phyloP scores from a whole-genome alignment of 495 filamentous ascomycete genomes.

The Oleoguttula mirabilis region DNA sequence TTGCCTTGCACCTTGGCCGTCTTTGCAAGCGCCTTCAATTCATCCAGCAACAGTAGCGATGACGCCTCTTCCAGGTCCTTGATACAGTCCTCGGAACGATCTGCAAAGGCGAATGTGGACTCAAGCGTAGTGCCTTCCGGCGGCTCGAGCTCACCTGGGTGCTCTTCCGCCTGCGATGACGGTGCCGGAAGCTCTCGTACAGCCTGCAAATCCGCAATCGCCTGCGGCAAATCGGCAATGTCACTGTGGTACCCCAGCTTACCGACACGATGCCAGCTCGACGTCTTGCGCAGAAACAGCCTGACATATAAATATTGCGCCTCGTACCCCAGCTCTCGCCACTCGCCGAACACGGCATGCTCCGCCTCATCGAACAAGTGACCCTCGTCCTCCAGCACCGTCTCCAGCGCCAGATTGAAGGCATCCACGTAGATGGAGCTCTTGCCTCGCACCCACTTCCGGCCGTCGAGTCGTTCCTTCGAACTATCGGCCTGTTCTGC shows the following conservation, averaged over 20 bases:
- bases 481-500: constrained; percentile 31
- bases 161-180: constrained; percentile 28
- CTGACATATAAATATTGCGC: constrained; percentile 91
- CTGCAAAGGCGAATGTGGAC: constrained; percentile 60
- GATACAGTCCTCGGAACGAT: constrained; percentile 58
- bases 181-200: constrained; percentile 33
- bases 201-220: constrained; percentile 49
- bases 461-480: constrained; percentile 40
- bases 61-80: constrained; percentile 76
- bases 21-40: constrained; percentile 74
- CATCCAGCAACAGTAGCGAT: constrained; percentile 66
- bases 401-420: constrained; percentile 86
- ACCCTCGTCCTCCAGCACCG: constrained; percentile 77
- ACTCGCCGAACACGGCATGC: constrained; percentile 61
- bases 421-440: constrained; percentile 93
- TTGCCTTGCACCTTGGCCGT: constrained; percentile 80
- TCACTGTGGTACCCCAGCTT: constrained; percentile 69
- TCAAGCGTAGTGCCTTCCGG: constrained; percentile 39
- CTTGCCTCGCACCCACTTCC: constrained; percentile 48
- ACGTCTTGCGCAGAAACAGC: constrained; percentile 84
- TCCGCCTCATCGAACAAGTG: constrained; percentile 80
- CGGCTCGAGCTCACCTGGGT: constrained; percentile 37
- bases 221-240: constrained; percentile 57
- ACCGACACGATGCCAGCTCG: constrained; percentile 81
- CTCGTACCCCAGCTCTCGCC: constrained; percentile 66